Evolutionary conservation across 495 filamentous ascomycete species (phyloP).

Genomic region (Lophiotrema nucula): DNA sequence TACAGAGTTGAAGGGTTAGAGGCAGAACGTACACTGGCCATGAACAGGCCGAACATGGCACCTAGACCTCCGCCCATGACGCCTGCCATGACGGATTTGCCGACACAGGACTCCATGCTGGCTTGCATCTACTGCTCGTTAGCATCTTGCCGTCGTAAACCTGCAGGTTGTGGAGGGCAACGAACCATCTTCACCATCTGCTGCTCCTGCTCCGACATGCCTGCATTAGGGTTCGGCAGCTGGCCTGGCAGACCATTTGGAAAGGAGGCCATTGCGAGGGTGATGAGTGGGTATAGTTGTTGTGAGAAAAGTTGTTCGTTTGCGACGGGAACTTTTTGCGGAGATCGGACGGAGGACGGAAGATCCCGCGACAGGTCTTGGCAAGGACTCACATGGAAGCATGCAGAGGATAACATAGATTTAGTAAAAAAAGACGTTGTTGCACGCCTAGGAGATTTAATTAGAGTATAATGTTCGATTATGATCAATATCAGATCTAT

Average conservation of each 20-base stretch:
- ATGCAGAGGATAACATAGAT: too few relatives aligned
- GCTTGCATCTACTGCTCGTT: constrained; percentile 28
- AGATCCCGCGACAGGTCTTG: constrained; percentile 13
- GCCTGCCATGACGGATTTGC: constrained; percentile 34
- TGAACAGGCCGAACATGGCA: constrained; percentile 36
- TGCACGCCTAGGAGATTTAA: too few relatives aligned
- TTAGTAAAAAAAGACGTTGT: too few relatives aligned
- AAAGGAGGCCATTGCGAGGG: background rate
- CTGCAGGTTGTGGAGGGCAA: background rate
- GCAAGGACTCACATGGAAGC: too few relatives aligned
- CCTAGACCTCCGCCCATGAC: constrained; percentile 34
- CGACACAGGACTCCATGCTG: constrained; percentile 32
- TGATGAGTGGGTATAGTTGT: background rate
- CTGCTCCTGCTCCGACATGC: constrained; percentile 31
- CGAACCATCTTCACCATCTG: constrained; percentile 34
- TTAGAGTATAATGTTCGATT: too few relatives aligned
- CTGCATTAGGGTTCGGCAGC: constrained; percentile 17
- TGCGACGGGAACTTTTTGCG: constrained; percentile 14
- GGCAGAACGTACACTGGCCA: constrained; percentile 20
- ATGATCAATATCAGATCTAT: too few relatives aligned
- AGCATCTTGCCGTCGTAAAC: background rate
- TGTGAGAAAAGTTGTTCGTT: background rate
- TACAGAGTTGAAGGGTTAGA: background rate
- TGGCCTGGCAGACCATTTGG: background rate
- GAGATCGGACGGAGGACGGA: constrained; percentile 23